A percentile compares a stretch with the other conserved stretches of the same genome.
These are phyloP conservation scores for Claviceps sp. DNA, from an alignment of 2,329 filamentous ascomycete genomes.

Conservation along the genomic window DNA sequence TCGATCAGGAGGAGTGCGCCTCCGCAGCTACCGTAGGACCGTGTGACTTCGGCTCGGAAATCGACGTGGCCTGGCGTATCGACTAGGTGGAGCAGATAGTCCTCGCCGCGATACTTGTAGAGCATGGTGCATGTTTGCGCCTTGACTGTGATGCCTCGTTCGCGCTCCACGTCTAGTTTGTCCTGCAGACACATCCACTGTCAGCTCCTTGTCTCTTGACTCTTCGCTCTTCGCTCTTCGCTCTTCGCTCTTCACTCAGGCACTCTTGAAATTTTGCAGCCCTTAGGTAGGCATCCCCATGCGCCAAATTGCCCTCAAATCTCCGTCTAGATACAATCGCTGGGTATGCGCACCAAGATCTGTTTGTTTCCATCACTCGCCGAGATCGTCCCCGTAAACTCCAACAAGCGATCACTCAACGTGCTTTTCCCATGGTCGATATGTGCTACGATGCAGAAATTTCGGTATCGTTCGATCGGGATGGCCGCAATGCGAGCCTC, in stretches of 20 bases:
- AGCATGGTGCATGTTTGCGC: constrained; percentile 98
- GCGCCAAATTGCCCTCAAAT: no score
- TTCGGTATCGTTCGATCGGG: constrained; percentile 68
- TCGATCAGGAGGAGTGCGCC: constrained; percentile 88
- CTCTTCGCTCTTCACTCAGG: no score
- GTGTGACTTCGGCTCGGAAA: constrained; percentile 89
- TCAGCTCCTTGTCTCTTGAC: neutral
- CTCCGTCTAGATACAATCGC: neutral
- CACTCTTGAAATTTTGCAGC: no score
- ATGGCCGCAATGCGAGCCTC: constrained; percentile 53
- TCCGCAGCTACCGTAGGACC: constrained; percentile 91
- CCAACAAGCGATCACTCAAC: constrained; percentile 79
- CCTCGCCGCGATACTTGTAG: constrained; percentile 70
- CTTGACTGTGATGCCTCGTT: constrained; percentile 96
- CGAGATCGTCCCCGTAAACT: constrained; percentile 86
- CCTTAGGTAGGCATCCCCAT: no score
- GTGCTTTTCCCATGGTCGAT: constrained; percentile 99
- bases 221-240: no score
- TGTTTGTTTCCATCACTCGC: constrained; percentile 77
- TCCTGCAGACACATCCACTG: constrained; percentile 32
- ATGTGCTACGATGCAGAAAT: constrained; percentile 98
- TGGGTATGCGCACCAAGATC: constrained; percentile 46
- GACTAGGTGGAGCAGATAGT: constrained; percentile 89
- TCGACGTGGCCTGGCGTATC: constrained; percentile 97
- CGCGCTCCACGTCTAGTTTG: constrained; percentile 48